These are phyloP conservation scores for Jamesozyma lodderae DNA, from an alignment of 805 yeast species.

Conservation along the genomic window DNA sequence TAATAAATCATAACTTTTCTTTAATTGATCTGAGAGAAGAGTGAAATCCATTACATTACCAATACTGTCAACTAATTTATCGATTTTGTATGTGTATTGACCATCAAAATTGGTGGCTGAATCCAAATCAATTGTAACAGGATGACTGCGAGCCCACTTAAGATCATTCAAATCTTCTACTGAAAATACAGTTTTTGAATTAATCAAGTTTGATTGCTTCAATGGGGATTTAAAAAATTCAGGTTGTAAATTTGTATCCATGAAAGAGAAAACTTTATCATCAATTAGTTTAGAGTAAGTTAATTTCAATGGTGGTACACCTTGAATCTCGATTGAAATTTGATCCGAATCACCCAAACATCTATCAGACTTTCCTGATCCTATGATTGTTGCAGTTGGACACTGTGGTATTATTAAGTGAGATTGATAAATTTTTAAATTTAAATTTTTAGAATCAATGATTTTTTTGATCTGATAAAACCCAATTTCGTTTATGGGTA, in stretches of 20 bases:
- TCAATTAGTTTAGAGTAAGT: constrained; percentile 42
- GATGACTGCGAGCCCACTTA: constrained; percentile 35
- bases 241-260: constrained; percentile 43
- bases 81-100: constrained; percentile 45
- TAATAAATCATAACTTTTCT: constrained; percentile 30
- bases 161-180: constrained; percentile 33
- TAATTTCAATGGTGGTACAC: constrained; percentile 70
- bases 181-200: constrained; percentile 20
- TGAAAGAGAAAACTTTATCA: constrained; percentile 21
- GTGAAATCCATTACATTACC: constrained; percentile 48
- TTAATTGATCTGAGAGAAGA: constrained; percentile 21
- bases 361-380: constrained; percentile 36
- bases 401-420: constrained; percentile 64
- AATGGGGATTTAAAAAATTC: constrained; percentile 45
- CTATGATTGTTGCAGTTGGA: constrained; percentile 56
- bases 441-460: constrained; percentile 53
- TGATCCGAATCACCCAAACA: constrained; percentile 58
- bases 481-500: constrained; percentile 67
- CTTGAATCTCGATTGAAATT: constrained; percentile 47
- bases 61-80: constrained; percentile 54
- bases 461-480: constrained; percentile 64
- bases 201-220: constrained; percentile 11
- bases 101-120: constrained; percentile 39
- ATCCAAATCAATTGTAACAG: constrained; percentile 39
- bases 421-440: constrained; percentile 50